Base-by-base conservation (phyloP, 2,329 filamentous ascomycete genomes). In the Dactylellina parvicollis region DNA sequence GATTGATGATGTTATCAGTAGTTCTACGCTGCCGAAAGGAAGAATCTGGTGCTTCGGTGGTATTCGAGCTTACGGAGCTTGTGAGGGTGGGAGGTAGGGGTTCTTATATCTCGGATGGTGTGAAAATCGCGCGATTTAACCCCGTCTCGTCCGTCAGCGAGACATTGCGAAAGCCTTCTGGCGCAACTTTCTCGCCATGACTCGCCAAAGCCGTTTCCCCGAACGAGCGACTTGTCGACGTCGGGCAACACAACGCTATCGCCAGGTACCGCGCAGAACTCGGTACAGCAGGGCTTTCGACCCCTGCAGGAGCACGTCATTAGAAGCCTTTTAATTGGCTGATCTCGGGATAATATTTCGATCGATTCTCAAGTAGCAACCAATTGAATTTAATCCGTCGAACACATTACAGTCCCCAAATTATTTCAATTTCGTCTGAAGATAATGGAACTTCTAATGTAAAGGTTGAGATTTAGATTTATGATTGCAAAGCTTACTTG, bases 51-150 rank as follows among this genome's bases (percentile, higher is more conserved):
- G 30, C 5, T 32, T 32, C 5, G 12, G 30, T 5, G 30, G 12
- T 46, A 28, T 49, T 10, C 16, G 22, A 49, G 16, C 8, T 9
- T 3, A 2, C 10, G 8, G 4, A 8, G 44, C 8, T 49, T 28
- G 9, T 2, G 22, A 7, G n/a, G 40, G 18, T 7, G 22, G 40
- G 12, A 22, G 44, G 22, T 28, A 2, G 24, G 24, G 34, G 4
- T 5, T 9, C 4, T 38, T 38, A 38, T 14, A 38, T 38, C 12
- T n/a, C 34, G 34, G 34, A 32, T 5, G 34, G 34, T 14, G 34
- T 38, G 34, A 38, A 28, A 49, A 28, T 49, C 44, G 44, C 44
- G 44, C 44, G 44, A 49, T 49, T 49, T 49, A 14, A 14, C 5
- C 30, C 16, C 8, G 44, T 49, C 44, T 20, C 44, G 28, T 28